phyloP scores from a whole-genome alignment of 1,139 yeast genomes.

The Candida tetrigidarum region DNA sequence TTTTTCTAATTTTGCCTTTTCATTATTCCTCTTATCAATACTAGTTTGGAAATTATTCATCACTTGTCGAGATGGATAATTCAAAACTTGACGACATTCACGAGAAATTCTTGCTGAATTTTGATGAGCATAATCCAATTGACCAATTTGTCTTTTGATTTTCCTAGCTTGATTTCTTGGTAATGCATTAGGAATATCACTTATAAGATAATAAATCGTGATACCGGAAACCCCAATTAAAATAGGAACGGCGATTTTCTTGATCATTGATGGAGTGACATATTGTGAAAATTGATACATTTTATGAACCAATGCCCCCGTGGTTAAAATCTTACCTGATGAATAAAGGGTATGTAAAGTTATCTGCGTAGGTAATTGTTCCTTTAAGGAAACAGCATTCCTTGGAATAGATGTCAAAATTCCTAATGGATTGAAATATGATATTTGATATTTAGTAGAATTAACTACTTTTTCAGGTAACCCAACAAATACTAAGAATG shows the following conservation, averaged over 20 bases:
- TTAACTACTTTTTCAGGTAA: conserved; percentile 38
- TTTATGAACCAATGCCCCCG: conserved; percentile 44
- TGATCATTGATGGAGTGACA: conserved; percentile 34
- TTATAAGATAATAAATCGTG: conserved; percentile 66
- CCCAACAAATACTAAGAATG: conserved; percentile 51
- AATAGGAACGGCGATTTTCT: conserved; percentile 48
- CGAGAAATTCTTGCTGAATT: conserved; percentile 80
- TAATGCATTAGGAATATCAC: conserved; percentile 87
- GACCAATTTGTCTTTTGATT: conserved; percentile 62
- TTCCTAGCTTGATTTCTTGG: conserved; percentile 83
- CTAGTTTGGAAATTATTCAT: conserved; percentile 73
- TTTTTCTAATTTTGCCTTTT: conserved; percentile 59
- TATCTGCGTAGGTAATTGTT: conserved; percentile 42
- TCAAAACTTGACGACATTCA: conserved; percentile 82
- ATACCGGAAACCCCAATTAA: conserved; percentile 57
- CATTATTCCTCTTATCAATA: conserved; percentile 64
- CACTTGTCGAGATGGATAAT: conserved; percentile 83
- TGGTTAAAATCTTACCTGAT: conserved; percentile 47
- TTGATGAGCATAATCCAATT: conserved; percentile 73
- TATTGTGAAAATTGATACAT: conserved; percentile 31
- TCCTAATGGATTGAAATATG: conserved; percentile 38
- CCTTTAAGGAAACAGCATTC: conserved; percentile 35
- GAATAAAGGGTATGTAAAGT: conserved; percentile 49
- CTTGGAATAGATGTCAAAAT: conserved; percentile 38
- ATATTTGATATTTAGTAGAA: conserved; percentile 33